phyloP scores from a whole-genome alignment of 2,329 filamentous ascomycete species.

The Arthrobotrys sphaeroides region DNA sequence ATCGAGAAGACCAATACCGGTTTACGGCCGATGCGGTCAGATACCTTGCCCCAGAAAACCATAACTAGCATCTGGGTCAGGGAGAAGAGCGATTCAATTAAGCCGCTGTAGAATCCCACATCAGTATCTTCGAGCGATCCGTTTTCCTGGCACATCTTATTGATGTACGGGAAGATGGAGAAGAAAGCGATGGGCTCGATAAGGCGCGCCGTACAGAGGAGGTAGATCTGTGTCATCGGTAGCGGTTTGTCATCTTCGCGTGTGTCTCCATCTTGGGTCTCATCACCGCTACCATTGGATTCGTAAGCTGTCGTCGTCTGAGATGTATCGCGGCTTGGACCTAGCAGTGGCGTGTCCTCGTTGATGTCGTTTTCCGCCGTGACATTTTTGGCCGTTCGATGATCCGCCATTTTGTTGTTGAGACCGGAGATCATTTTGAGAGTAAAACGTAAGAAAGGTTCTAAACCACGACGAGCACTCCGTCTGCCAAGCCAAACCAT shows the following conservation, averaged over 20 bases:
- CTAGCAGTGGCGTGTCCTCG: slow-evolving; percentile 16
- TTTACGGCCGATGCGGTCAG: slow-evolving; percentile 76
- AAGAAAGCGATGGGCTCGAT: slow-evolving; percentile 85
- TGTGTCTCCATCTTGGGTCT: slow-evolving; percentile 19
- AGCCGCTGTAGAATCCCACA: slow-evolving; percentile 80
- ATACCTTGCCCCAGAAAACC: slow-evolving; percentile 75
- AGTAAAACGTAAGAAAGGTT: too few species aligned
- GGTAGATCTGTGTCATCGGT: slow-evolving; percentile 72
- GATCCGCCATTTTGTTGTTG: neutral
- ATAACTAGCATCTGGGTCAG: slow-evolving; percentile 80
- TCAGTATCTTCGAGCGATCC: slow-evolving; percentile 71
- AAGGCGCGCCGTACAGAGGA: slow-evolving; percentile 77
- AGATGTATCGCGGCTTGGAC: neutral
- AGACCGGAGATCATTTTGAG: too few species aligned
- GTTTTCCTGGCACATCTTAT: slow-evolving; percentile 76
- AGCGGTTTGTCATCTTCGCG: slow-evolving; percentile 65
- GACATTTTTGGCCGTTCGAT: neutral
- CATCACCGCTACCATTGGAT: neutral
- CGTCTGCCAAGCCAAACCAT: too few species aligned
- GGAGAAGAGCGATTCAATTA: slow-evolving; percentile 79
- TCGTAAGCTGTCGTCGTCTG: neutral
- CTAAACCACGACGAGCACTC: too few species aligned
- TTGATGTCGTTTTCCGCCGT: neutral
- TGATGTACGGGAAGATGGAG: slow-evolving; percentile 82
- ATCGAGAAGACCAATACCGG: slow-evolving; percentile 76